A percentile compares a stretch with the other conserved stretches of the same genome.
Evolutionary conservation across 345 rosid genomes (phyloP).

Genomic region (Populus deltoides): DNA sequence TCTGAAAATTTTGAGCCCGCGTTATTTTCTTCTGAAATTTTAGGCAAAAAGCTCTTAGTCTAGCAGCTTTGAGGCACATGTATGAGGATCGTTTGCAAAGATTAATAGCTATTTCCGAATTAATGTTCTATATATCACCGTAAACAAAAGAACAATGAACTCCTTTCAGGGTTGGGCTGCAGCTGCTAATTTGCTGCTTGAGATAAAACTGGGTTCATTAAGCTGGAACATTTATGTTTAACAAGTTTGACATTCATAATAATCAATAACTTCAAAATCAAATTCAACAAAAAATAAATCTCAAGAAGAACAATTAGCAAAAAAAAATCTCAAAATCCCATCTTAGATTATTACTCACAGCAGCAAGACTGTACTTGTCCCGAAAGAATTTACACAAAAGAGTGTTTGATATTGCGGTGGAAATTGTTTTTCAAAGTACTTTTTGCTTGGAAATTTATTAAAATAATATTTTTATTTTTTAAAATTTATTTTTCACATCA

Average conservation of each 20-base stretch:
- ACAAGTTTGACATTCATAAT: background rate
- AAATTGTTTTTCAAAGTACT: no score
- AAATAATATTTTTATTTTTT: no score
- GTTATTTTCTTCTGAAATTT: background rate
- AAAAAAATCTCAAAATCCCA: background rate
- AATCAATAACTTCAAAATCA: background rate
- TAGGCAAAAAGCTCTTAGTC: background rate
- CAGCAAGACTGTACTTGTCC: conserved; percentile 94
- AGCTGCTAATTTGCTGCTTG: background rate
- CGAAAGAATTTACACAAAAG: conserved; percentile 68
- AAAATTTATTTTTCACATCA: no score
- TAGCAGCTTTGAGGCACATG: background rate
- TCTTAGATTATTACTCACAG: conserved; percentile 47
- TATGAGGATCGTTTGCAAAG: background rate
- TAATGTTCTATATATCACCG: background rate
- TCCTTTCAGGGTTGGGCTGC: background rate
- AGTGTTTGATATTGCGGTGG: no score
- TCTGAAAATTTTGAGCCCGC: background rate
- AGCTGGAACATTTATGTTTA: background rate
- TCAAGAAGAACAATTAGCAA: background rate
- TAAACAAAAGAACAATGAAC: conserved; percentile 3
- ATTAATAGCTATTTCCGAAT: background rate
- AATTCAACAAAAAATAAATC: background rate
- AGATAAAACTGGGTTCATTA: background rate
- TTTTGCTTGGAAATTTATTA: no score